phyloP scores from a whole-genome alignment of 78 protist species.

The slime mould (Dictyostelium discoideum) region dicty_2.7 NC_007090.3:2794501-2795000 shows the following conservation, averaged over 20 bases:
- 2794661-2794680: conserved; percentile 41
- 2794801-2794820: neutral
- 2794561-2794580: conserved; percentile 16
- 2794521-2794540: neutral
- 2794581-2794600: conserved; percentile 51
- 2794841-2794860: neutral
- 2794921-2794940: neutral
- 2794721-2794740: conserved; percentile 3
- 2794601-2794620: conserved; percentile 37
- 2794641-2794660: conserved; percentile 70
- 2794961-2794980: neutral
- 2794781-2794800: conserved; percentile 6
- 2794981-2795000: conserved; percentile 17
- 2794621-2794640: conserved; percentile 86
- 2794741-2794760: conserved; percentile 54
- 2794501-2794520: neutral
- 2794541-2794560: neutral
- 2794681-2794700: conserved; percentile 56
- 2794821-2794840: neutral
- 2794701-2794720: conserved; percentile 14
- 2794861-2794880: neutral
- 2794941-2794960: neutral
- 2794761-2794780: conserved; percentile 68
- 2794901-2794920: conserved; percentile 12
- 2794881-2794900: conserved; percentile 11